These are phyloP conservation scores for Metrosideros polymorpha DNA, from an alignment of 441 rosid genomes.

Conservation along the genomic window DNA sequence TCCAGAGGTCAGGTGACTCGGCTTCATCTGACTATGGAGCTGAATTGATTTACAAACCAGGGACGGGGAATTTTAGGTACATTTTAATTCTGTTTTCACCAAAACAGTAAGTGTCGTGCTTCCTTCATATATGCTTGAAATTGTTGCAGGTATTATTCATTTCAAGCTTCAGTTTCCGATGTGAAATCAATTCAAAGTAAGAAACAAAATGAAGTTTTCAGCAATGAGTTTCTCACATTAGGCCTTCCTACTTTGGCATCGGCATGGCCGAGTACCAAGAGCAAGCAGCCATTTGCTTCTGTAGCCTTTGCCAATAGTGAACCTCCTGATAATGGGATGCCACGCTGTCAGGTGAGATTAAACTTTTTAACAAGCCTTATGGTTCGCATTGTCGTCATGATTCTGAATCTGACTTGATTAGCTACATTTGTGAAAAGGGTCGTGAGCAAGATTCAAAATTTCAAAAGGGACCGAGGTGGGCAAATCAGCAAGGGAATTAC, in stretches of 20 bases:
- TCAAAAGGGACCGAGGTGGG: background rate
- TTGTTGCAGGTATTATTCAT: background rate
- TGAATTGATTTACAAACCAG: background rate
- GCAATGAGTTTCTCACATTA: slow-evolving; percentile 33
- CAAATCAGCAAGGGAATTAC: slow-evolving; percentile 1
- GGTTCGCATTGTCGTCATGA: background rate
- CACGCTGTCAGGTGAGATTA: slow-evolving; percentile 28
- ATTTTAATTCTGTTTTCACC: background rate
- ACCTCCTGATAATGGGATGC: slow-evolving; percentile 17
- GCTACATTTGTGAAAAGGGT: slow-evolving; percentile 10
- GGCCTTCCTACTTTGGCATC: slow-evolving; percentile 22
- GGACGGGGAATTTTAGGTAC: slow-evolving; percentile 25
- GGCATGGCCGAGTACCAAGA: slow-evolving; percentile 9
- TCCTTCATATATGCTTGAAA: background rate
- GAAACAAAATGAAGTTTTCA: slow-evolving; percentile 9
- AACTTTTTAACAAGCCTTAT: background rate
- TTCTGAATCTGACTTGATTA: background rate
- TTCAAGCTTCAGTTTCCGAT: slow-evolving; percentile 17
- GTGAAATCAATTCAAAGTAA: slow-evolving; percentile 10
- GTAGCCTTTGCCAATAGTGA: slow-evolving; percentile 1
- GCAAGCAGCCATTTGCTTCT: slow-evolving; percentile 11
- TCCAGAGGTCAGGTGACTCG: slow-evolving; percentile 16
- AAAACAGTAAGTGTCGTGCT: background rate
- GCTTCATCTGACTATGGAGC: slow-evolving; percentile 16
- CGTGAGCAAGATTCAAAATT: slow-evolving; percentile 11